These are phyloP conservation scores for Starmerella floris DNA, from an alignment of 805 yeast species.

Conservation along the genomic window DNA sequence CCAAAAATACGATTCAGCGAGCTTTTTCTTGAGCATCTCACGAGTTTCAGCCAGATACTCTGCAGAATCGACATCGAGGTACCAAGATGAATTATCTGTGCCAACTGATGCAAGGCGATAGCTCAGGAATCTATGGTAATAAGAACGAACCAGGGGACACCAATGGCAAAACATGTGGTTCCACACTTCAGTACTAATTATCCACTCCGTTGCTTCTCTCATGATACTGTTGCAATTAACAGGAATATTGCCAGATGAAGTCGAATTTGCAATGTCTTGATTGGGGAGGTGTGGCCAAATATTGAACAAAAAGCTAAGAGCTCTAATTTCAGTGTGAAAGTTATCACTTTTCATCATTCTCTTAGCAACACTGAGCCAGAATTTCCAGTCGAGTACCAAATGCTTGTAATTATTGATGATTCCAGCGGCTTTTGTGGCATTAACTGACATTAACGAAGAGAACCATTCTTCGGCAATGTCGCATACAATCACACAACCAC, in stretches of 20 bases:
- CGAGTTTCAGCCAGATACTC: constrained; percentile 24
- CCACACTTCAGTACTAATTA: constrained; percentile 42
- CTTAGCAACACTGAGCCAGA: constrained; percentile 53
- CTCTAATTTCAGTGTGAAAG: constrained; percentile 47
- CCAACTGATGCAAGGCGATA: constrained; percentile 42
- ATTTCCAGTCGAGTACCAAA: constrained; percentile 48
- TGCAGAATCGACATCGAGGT: constrained; percentile 20
- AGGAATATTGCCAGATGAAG: not conserved
- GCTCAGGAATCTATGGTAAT: constrained; percentile 49
- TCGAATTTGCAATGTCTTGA: constrained; percentile 1
- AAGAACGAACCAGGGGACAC: constrained; percentile 62
- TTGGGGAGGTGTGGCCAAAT: constrained; percentile 50
- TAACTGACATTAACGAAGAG: constrained; percentile 20
- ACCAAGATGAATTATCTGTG: constrained; percentile 18
- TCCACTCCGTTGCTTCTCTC: constrained; percentile 40
- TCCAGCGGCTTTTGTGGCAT: constrained; percentile 3
- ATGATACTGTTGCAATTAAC: constrained; percentile 30
- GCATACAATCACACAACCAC: constrained; percentile 29
- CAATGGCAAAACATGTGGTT: constrained; percentile 55
- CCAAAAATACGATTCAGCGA: constrained; percentile 15
- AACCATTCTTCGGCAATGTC: constrained; percentile 32
- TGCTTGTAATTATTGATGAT: constrained; percentile 8
- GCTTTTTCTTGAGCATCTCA: constrained; percentile 17
- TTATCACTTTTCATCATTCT: constrained; percentile 52
- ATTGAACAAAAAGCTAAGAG: constrained; percentile 54